Conservation (phyloP, 2,329 filamentous ascomycete genomes). For the Monosporascus sp. region DNA sequence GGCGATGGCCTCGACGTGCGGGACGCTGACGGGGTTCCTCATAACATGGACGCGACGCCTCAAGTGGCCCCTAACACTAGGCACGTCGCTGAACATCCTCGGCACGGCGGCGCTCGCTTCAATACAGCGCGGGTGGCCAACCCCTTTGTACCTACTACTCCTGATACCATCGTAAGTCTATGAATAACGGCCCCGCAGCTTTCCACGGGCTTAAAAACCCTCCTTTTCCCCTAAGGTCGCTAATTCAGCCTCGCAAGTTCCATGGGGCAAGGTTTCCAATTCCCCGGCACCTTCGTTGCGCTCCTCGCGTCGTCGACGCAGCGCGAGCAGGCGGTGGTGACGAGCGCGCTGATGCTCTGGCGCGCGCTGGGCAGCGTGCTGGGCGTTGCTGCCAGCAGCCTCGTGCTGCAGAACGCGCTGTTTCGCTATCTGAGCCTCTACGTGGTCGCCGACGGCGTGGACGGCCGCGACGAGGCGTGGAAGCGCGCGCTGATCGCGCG, state of each 20-base stretch:
- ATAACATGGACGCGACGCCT: slow-evolving; percentile 55
- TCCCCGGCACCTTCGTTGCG: slow-evolving; percentile 59
- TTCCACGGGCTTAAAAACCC: too few species aligned
- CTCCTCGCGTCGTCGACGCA: slow-evolving; percentile 55
- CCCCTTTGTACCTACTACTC: slow-evolving; percentile 48
- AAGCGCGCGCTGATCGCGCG: slow-evolving; percentile 49
- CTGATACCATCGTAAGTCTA: slow-evolving; percentile 42
- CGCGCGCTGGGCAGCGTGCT: slow-evolving; percentile 66
- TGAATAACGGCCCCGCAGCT: too few species aligned
- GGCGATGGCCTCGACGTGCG: slow-evolving; percentile 47
- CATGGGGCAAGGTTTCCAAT: slow-evolving; percentile 58
- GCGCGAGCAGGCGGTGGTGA: slow-evolving; percentile 61
- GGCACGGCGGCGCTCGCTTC: slow-evolving; percentile 45
- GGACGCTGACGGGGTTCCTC: slow-evolving; percentile 55
- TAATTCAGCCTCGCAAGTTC: slow-evolving; percentile 10
- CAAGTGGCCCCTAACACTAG: slow-evolving; percentile 53
- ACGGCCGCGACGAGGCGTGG: slow-evolving; percentile 37
- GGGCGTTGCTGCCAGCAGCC: slow-evolving; percentile 65
- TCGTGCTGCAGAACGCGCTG: slow-evolving; percentile 69
- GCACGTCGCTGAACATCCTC: slow-evolving; percentile 40
- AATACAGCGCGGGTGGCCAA: slow-evolving; percentile 46
- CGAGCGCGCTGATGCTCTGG: slow-evolving; percentile 66
- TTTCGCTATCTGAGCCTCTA: slow-evolving; percentile 50
- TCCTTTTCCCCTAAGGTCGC: too few species aligned
- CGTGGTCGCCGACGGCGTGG: slow-evolving; percentile 35